These are phyloP conservation scores for Suillus subaureus DNA, from an alignment of 768 basidiomycete genomes.

Conservation along the genomic window DNA sequence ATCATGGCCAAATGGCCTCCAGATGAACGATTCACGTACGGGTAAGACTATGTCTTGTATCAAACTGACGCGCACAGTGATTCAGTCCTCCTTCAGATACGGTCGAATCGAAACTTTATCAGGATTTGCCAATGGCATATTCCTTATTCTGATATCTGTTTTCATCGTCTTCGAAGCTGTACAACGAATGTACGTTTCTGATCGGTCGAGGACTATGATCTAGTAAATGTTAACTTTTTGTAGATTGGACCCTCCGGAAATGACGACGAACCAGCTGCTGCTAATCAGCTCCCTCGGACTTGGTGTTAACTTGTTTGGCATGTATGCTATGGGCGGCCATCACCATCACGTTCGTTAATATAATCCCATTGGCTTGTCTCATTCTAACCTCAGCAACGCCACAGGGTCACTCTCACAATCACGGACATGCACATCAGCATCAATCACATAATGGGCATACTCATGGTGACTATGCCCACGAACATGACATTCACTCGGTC, in stretches of 20 bases:
- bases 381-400: conserved; percentile 19
- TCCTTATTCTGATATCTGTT: conserved; percentile 90
- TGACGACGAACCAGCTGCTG: conserved; percentile 93
- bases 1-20: conserved; percentile 99
- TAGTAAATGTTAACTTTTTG: neutral
- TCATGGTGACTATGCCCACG: conserved; percentile 34
- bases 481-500: conserved; percentile 24
- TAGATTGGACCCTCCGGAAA: conserved; percentile 93
- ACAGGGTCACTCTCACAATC: conserved; percentile 8
- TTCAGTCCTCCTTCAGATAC: conserved; percentile 55
- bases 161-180: conserved; percentile 99
- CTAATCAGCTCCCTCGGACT: conserved; percentile 88
- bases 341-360: conserved; percentile 66
- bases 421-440: conserved; percentile 25
- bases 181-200: conserved; percentile 74
- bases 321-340: conserved; percentile 98
- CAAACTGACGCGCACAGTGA: neutral
- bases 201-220: neutral
- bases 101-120: conserved; percentile 96
- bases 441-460: conserved; percentile 28
- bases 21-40: conserved; percentile 93
- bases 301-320: conserved; percentile 94
- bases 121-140: conserved; percentile 97
- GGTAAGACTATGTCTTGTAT: conserved; percentile 48
- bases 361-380: conserved; percentile 1